These are phyloP conservation scores for Rhizoctonia solani DNA, from an alignment of 1,284 basidiomycete genomes.

Conservation along the genomic window DNA sequence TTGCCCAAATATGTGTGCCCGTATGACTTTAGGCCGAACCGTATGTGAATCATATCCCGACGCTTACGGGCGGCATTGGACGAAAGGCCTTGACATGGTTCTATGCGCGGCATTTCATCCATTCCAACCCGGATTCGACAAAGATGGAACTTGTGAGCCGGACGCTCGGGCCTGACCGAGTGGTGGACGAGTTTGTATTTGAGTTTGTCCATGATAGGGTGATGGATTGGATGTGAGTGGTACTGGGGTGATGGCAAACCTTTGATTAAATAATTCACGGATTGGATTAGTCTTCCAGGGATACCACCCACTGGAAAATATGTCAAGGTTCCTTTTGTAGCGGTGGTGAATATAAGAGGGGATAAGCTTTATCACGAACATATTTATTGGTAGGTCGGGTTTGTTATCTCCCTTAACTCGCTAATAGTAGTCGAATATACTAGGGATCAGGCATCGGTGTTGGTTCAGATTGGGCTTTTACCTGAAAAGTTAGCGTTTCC, in stretches of 20 bases:
- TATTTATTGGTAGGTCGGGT: conserved; percentile 43
- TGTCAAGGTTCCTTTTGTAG: conserved; percentile 57
- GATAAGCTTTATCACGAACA: conserved; percentile 51
- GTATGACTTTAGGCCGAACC: conserved; percentile 34
- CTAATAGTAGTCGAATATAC: not conserved
- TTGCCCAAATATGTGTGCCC: not conserved
- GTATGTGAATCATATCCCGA: conserved; percentile 40
- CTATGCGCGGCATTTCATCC: conserved; percentile 49
- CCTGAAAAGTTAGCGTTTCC: conserved; percentile 14
- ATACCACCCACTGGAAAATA: conserved; percentile 57
- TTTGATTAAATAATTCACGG: too few relatives aligned
- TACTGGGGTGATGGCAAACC: too few relatives aligned
- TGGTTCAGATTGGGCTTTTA: conserved; percentile 24
- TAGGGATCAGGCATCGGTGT: conserved; percentile 31
- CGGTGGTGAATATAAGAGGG: conserved; percentile 60
- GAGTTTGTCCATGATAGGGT: conserved; percentile 32
- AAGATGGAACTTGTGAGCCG: conserved; percentile 52
- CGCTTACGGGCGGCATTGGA: conserved; percentile 61
- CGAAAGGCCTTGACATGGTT: conserved; percentile 55
- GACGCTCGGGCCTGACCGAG: conserved; percentile 54
- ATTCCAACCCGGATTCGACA: conserved; percentile 53
- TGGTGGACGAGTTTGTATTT: conserved; percentile 50
- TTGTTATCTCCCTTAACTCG: not conserved
- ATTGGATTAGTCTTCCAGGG: too few relatives aligned
- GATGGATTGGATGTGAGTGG: conserved; percentile 44